Evolutionary conservation across 805 yeast genomes (phyloP), one percentile per base, ranked within the genome.

Genomic region (Saturnispora serradocipensis): DNA sequence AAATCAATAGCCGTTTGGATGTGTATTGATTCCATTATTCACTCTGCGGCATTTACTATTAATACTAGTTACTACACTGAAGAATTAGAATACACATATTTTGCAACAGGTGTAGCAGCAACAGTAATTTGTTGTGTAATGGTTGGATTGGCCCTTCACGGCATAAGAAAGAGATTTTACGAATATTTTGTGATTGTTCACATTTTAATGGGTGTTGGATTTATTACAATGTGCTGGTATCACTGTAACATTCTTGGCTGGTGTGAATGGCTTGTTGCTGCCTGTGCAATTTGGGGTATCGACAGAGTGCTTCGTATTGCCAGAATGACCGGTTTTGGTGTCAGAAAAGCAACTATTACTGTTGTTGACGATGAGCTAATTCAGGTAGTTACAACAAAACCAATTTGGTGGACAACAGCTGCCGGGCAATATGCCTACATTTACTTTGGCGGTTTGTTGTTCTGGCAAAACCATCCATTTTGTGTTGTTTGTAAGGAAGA

Each of bases 381-480:
- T 16, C 64, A 68, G n/a, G 67, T 80, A 8, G 71, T 73, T 2
- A 67, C 69, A 16, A 75, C 81, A 3, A 74, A 74, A 57, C 84
- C 88, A 18, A 60, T 60, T 4, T 62, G 60, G 50, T 77, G 82
- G 74, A 69, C 68, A 38, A 68, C 75, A 22, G 67, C 59, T 51
- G 83, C 88, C 2, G 85, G 86, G 20, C 70, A 76, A 16, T 78
- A 68, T 61, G 79, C 74, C 1, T 84, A 68, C 59, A 62, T 84
- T 39, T 79, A 82, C 65, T 79, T 83, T 61, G 56, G 80, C 48
- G 69, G 75, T 52, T 62, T 69, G 5, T 63, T 73, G 34, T 79
- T 81, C 60, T 82, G 83, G 81, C 88, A 84, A 62, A 77, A 84
- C 4, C 89, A 85, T 63, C 91, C 90, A 1, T 83, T 85, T 65